These are phyloP conservation scores for Mycena amicta DNA, from an alignment of 768 basidiomycete species.

Conservation along the genomic window DNA sequence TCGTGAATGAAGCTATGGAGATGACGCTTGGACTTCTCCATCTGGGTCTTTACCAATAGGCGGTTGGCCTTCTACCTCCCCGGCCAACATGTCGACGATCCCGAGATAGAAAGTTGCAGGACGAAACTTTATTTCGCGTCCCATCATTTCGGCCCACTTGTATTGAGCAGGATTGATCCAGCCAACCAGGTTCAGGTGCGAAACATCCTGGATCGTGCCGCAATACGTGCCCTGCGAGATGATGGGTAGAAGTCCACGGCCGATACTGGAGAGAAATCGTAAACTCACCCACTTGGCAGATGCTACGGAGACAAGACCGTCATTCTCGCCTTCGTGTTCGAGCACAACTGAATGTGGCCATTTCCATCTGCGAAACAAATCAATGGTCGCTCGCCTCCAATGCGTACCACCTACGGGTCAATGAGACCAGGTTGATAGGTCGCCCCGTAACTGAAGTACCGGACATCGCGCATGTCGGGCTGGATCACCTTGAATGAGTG, in stretches of 20 bases:
- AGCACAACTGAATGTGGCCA: conserved; percentile 82
- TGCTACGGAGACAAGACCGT: conserved; percentile 88
- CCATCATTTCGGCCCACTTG: conserved; percentile 87
- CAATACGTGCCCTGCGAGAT: conserved; percentile 80
- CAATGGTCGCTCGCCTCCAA: neutral
- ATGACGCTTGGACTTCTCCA: neutral
- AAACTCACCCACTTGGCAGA: conserved; percentile 79
- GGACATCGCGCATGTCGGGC: conserved; percentile 74
- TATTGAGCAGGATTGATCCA: conserved; percentile 92
- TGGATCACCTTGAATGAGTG: neutral
- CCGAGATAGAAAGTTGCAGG: conserved; percentile 91
- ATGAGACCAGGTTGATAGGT: conserved; percentile 85
- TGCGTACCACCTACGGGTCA: conserved; percentile 63
- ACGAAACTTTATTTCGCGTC: conserved; percentile 87
- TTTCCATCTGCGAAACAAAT: conserved; percentile 30
- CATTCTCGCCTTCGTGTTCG: conserved; percentile 89
- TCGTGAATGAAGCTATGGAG: neutral
- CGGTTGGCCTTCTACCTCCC: conserved; percentile 67
- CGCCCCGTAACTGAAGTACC: conserved; percentile 97
- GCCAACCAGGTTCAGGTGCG: conserved; percentile 90
- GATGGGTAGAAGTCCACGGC: conserved; percentile 2
- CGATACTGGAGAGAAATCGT: too few species aligned
- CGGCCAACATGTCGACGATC: conserved; percentile 76
- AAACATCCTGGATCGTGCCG: conserved; percentile 89
- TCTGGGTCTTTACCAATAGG: conserved; percentile 11